Percentiles rank a stretch among this genome's conserved stretches.
Conservation (phyloP, 192 early-diverging fungal genomes). For the Gonapodya sp. region DNA sequence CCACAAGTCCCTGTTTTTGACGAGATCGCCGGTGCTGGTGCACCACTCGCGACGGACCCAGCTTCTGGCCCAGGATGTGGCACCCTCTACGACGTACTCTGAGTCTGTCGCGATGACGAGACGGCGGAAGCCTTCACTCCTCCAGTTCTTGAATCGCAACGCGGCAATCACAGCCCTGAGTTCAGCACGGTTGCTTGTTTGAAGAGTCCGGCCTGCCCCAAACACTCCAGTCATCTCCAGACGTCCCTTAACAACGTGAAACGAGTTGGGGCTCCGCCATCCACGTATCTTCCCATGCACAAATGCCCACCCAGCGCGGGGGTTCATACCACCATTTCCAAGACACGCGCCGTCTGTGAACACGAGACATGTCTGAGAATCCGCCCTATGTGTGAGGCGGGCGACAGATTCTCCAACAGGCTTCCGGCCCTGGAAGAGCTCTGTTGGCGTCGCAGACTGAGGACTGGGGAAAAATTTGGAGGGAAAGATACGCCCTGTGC, state of each 20-base stretch:
- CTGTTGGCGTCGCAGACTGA: background rate
- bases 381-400: background rate
- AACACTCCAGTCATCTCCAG: background rate
- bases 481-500: background rate
- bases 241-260: background rate
- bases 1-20: background rate
- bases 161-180: background rate
- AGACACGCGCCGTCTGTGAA: background rate
- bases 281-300: background rate
- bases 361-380: background rate
- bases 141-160: background rate
- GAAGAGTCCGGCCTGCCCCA: background rate
- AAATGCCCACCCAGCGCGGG: background rate
- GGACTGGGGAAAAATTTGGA: background rate
- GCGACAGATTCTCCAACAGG: background rate
- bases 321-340: background rate
- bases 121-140: background rate
- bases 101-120: background rate
- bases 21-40: background rate
- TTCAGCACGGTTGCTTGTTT: background rate
- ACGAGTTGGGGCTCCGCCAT: background rate
- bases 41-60: slow-evolving; percentile 1
- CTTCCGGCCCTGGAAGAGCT: background rate
- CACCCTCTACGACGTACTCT: background rate
- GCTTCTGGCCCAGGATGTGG: background rate